Evolutionary conservation across 2,329 filamentous ascomycete genomes (phyloP).

Genomic region (Stemphylium vesicarium): DNA sequence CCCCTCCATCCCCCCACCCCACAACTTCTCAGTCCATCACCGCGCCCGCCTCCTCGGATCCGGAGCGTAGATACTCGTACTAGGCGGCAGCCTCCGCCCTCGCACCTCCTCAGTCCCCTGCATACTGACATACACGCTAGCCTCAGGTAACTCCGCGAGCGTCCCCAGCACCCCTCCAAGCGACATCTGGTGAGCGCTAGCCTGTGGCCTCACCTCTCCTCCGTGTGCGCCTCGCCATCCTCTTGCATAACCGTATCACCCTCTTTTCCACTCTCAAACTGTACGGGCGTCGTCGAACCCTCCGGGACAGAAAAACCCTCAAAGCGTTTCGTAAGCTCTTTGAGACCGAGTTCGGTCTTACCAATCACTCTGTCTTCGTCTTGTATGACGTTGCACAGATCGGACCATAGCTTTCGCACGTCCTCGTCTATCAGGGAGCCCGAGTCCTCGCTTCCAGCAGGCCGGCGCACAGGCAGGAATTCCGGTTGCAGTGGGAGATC

Average conservation of each 20-base stretch:
- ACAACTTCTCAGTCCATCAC: neutral
- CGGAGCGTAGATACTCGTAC: neutral
- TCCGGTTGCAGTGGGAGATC: neutral
- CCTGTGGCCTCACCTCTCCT: neutral
- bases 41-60: constrained; percentile 2
- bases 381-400: neutral
- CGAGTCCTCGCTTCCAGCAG: neutral
- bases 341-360: neutral
- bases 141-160: neutral
- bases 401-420: neutral
- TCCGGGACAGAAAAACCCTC: neutral
- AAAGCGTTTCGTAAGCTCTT: constrained; percentile 5
- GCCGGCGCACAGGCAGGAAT: constrained; percentile 2
- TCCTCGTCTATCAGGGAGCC: neutral
- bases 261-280: neutral
- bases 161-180: neutral
- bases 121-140: neutral
- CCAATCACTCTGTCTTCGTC: constrained; percentile 1
- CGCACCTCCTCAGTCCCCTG: neutral
- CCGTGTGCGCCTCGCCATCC: neutral
- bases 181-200: neutral
- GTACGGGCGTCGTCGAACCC: neutral
- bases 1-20: too few relatives aligned
- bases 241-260: neutral
- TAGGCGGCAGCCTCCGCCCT: neutral